These are phyloP conservation scores for Cadophora sp. DNA, from an alignment of 2,329 filamentous ascomycete genomes.

Conservation along the genomic window DNA sequence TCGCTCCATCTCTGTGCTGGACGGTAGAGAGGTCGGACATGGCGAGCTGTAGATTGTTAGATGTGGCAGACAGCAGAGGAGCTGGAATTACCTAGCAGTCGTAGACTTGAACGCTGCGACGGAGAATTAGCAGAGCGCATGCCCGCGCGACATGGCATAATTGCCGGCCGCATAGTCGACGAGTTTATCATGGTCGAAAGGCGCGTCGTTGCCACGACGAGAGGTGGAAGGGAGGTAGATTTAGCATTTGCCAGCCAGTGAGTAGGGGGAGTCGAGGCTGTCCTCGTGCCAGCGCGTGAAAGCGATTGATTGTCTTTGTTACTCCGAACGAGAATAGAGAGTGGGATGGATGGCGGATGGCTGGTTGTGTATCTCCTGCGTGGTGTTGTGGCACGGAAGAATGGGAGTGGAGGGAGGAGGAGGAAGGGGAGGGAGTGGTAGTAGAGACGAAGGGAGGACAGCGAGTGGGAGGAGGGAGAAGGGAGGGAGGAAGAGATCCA, in stretches of 20 bases:
- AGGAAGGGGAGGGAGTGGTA: neutral
- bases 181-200: conserved; percentile 39
- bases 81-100: conserved; percentile 31
- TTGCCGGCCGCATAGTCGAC: conserved; percentile 37
- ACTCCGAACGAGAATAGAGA: conserved; percentile 10
- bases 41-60: conserved; percentile 28
- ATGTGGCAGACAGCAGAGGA: neutral
- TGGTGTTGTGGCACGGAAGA: conserved; percentile 11
- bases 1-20: conserved; percentile 35
- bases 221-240: neutral
- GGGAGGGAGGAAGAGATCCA: neutral
- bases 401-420: too few species aligned
- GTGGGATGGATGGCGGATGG: neutral
- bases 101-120: conserved; percentile 24
- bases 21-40: conserved; percentile 35
- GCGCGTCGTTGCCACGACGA: conserved; percentile 17
- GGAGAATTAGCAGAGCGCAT: conserved; percentile 24
- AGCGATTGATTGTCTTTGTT: neutral
- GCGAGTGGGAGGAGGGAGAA: too few species aligned
- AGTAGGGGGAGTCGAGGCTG: neutral
- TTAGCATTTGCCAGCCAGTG: conserved; percentile 21
- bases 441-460: neutral
- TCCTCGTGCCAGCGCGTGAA: conserved; percentile 6
- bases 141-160: conserved; percentile 39
- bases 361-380: too few species aligned